Evolutionary conservation across 805 yeast genomes (phyloP).

Genomic region (Yueomyces sinensis): DNA sequence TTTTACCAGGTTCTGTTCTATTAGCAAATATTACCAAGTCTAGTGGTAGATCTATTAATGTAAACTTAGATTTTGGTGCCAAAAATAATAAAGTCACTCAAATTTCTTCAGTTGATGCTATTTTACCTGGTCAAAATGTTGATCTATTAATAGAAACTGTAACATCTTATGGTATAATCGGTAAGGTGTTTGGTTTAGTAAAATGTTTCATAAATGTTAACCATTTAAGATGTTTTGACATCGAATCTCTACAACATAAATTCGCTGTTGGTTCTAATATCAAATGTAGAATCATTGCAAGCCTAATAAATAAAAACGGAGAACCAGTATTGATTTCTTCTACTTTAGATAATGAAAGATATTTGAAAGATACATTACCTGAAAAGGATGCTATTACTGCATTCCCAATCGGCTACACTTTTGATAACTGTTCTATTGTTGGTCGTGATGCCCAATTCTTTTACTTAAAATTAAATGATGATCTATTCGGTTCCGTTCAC

Average conservation of each 20-base stretch:
- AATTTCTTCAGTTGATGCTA: constrained; percentile 63
- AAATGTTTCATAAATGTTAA: constrained; percentile 58
- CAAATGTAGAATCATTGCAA: constrained; percentile 59
- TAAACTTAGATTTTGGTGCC: constrained; percentile 36
- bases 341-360: constrained; percentile 39
- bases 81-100: constrained; percentile 37
- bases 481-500: constrained; percentile 61
- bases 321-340: constrained; percentile 52
- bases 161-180: constrained; percentile 47
- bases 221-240: constrained; percentile 39
- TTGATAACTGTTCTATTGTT: constrained; percentile 38
- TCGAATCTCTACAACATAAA: constrained; percentile 41
- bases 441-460: constrained; percentile 47
- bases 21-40: constrained; percentile 44
- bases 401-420: constrained; percentile 65
- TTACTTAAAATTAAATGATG: constrained; percentile 43
- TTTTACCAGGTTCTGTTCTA: constrained; percentile 55
- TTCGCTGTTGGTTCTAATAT: constrained; percentile 55
- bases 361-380: constrained; percentile 6
- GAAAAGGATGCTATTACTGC: constrained; percentile 37
- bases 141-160: constrained; percentile 57
- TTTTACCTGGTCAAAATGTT: constrained; percentile 75
- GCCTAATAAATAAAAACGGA: constrained; percentile 35
- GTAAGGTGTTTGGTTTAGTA: constrained; percentile 62
- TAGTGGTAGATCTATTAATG: constrained; percentile 32